These are phyloP conservation scores for Didymella glomerata DNA, from an alignment of 2,329 filamentous ascomycete species.

Conservation along the genomic window DNA sequence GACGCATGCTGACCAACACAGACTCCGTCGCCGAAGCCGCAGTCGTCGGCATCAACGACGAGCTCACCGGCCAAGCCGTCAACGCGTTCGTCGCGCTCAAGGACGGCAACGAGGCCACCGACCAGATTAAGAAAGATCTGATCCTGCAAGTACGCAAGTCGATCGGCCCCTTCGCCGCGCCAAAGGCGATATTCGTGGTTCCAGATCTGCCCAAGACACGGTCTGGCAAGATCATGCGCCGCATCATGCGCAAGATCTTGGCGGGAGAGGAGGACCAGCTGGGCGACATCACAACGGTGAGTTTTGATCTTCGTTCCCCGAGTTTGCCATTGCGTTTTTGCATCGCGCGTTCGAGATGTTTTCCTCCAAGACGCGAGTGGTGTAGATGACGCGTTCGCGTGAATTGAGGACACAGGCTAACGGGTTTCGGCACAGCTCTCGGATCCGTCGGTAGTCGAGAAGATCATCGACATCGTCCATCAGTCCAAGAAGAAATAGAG, in stretches of 20 bases:
- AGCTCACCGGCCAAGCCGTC: slow-evolving; percentile 95
- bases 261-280: slow-evolving; percentile 97
- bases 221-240: slow-evolving; percentile 98
- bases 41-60: slow-evolving; percentile 90
- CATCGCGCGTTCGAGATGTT: slow-evolving; percentile 13
- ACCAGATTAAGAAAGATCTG: slow-evolving; percentile 90
- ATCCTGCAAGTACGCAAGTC: slow-evolving; percentile 95
- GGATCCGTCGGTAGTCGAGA: slow-evolving; percentile 86
- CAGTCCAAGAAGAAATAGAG: slow-evolving; percentile 59
- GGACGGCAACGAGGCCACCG: slow-evolving; percentile 76
- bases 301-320: slow-evolving; percentile 47
- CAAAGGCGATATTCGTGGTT: slow-evolving; percentile 90
- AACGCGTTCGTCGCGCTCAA: slow-evolving; percentile 97
- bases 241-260: slow-evolving; percentile 95
- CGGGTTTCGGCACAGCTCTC: slow-evolving; percentile 68
- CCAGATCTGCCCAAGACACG: slow-evolving; percentile 96
- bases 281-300: slow-evolving; percentile 89
- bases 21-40: slow-evolving; percentile 88
- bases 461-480: slow-evolving; percentile 86
- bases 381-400: slow-evolving; percentile 40
- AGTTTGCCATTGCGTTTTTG: slow-evolving; percentile 4
- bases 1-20: slow-evolving; percentile 38
- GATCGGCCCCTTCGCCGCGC: slow-evolving; percentile 95
- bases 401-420: slow-evolving; percentile 35
- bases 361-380: slow-evolving; percentile 15